Evolutionary conservation across 2,329 filamentous ascomycete species (phyloP), one percentile per base, ranked within the genome.

Genomic region (Exophiala xenobiotica): DNA sequence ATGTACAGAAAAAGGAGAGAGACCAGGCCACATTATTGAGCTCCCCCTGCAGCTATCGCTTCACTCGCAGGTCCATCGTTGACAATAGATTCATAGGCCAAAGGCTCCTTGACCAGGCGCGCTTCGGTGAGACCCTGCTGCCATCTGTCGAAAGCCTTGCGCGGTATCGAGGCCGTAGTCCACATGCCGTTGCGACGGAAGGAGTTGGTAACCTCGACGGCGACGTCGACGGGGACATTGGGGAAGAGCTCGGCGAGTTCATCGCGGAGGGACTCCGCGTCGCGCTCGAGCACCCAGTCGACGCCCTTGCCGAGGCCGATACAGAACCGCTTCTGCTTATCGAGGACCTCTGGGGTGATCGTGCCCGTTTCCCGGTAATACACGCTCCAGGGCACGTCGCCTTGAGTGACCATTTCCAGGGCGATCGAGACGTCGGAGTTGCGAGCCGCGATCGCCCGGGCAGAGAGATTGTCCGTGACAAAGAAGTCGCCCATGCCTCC

Each of bases 351-450:
- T 19, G 45, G 51, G n/a, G 51, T 53, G 29, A 53, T 33, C 7
- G 51, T 49, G 16, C 39, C 16, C 2, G 46, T 49, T 27, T 53
- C 51, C 3, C 51, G 39, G 26, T 53, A 53, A 33, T 53, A 53
- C 8, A 53, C 51, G 33, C 51, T 53, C 51, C 51, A 53, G n/a
- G 51, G 51, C n/a, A 53, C 40, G 11, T 53, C 51, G 24, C 51
- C 51, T 8, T 53, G 51, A 27, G 51, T 49, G 45, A 49, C 51
- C 39, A 47, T 47, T 20, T 53, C 51, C 46, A 53, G 37, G 2
- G 51, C 51, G 38, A 53, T 46, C 39, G 51, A 49, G 31, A 53
- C 33, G 29, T 49, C 16, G 29, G 46, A 40, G 20, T 53, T 53
- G 8, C 23, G 22, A 6, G 27, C 37, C 8, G 33, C 46, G 22